Base-by-base conservation (phyloP, 1,139 yeast genomes). In the Saccharomyces hybrid region DNA sequence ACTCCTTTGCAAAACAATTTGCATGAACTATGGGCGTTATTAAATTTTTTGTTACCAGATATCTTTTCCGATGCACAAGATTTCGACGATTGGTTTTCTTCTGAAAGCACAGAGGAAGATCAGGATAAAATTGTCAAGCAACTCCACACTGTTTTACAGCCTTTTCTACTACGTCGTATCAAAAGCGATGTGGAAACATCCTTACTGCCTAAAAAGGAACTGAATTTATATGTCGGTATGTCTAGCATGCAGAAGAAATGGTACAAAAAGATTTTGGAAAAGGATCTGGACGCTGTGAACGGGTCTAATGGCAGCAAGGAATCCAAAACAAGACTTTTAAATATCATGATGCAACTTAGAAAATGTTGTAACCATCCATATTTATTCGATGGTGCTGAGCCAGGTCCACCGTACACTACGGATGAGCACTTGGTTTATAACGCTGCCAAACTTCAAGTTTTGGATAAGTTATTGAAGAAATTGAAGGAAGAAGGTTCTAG, bases 311-410 rank as follows among this genome's bases (percentile, higher is more conserved):
- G 96, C 5, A 87, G 85, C 68, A 78, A 93, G 57, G 97, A 91
- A 68, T 93, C 95, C 8, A 91, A 91, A 67, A 91, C 97, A 1
- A 78, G 98, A 55, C 75, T 93, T 57, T 75, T 93, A 53, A 93
- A 93, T 66, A 90, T 93, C 64, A 97, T 93, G 16, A 93, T 93
- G 99, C 99, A 93, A 70, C 76, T 93, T 60, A 80, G 98, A 63
- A 93, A 93, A 70, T 93, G 98, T 70, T 93, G 98, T 70, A 93
- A 93, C 66, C 99, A 93, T 71, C 99, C 99, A 0, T 93, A 93
- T 70, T 75, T 93, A 52, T 93, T 93, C 65, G 98, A 93, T 69
- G 98, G 99, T 46, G 99, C 99, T 0, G 99, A 93, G 70, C 98
- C 98, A 0, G 99, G 99, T 8, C 99, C 99, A 3, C 99, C 99